Evolutionary conservation across 306 rosid genomes (phyloP), one percentile per base, ranked within the genome.

Genomic region (Cercis canadensis): DNA sequence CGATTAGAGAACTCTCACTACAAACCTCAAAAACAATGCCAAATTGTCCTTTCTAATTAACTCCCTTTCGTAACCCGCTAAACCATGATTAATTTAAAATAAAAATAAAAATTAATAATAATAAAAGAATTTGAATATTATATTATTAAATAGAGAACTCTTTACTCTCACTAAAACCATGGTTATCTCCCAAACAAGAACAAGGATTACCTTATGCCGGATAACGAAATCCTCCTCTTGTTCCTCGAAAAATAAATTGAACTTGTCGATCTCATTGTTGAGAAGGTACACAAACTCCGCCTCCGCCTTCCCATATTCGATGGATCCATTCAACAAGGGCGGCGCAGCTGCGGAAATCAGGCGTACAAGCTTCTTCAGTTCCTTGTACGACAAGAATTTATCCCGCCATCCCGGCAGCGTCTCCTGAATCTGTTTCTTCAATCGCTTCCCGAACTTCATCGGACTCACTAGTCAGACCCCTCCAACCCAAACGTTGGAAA

Each of bases 221-320:
- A 93, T 93, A 10, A 93, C 82, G 78, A 88, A 90, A 60, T 90
- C 92, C 76, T 93, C 98, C 15, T 93, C 97, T 58, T 87, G 85
- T 24, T 93, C 97, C 80, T 85, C 44, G 85, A 88, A 93, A 47
- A 93, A 93, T 0, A 64, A 80, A 64, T 93, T 93, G 77, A 93
- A 88, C 88, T 93, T 93, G 16, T 93, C 92, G 24, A 93, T 85
- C 89, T 93, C 97, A 62, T 65, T 85, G 84, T 93, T 81, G 89
- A 93, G 81, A 63, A 90, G 47, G 61, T 60, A 82, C 29, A 93
- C 75, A 50, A 93, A 93, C 75, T 84, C 83, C 2, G 87, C 82
- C 82, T 87, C 92, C 0, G 80, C 80, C 68, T 60, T 87, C 4
- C 79, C 96, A 4, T 34, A 62, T 36, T 69, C 85, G 3, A 40